Evolutionary conservation across 1,284 basidiomycete genomes (phyloP), one percentile per base, ranked within the genome.

Genomic region (Cryptococcus depauperatus): DNA sequence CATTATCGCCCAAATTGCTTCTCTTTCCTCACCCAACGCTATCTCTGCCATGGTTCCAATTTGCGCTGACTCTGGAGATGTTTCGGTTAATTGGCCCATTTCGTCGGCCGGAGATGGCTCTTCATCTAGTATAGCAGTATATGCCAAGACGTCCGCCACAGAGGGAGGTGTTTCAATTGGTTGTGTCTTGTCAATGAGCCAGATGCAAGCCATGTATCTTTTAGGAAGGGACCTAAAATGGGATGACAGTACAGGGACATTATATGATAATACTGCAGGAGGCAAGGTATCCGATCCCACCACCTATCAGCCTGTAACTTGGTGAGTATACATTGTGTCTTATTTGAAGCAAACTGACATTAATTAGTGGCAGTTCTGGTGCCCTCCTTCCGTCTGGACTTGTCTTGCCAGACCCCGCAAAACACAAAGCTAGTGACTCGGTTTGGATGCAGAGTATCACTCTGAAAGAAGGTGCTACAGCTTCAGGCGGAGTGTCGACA

Each of bases 161-260:
- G 44, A 44, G 9, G 46, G 35, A 5, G 40, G 45, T 2, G 43
- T 41, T 10, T 28, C 32, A 7, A 40, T 52, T 5, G 52, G 54
- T 2, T 62, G 60, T 37, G 57, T 57, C 16, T 50, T 61, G 46
- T 29, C 38, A 4, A 30, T 62, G 22, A 51, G 43, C 19, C 57
- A 60, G 44, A 56, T 57, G 52, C 59, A 59, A 39, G 61, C 54
- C 3, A 55, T 57, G 48, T 63, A 61, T 35, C 45, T 61, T 1
- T 46, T 61, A 2, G 59, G 61, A 19, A 43, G 61, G 41, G 38
- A 25, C 22, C 28, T 63, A 25, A 47, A 56, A 29, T 63, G 57
- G 57, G 35, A 41, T 14, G 43, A 39, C 13, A 46, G 29, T 3
- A 22, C 27, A 10, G 51, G 48, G 16, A 42, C 54, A 34, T 10